Evolutionary conservation across 176 grass and related monocot species (phyloP), one percentile per base, ranked within the genome.

Genomic region (Carex pumila): DNA sequence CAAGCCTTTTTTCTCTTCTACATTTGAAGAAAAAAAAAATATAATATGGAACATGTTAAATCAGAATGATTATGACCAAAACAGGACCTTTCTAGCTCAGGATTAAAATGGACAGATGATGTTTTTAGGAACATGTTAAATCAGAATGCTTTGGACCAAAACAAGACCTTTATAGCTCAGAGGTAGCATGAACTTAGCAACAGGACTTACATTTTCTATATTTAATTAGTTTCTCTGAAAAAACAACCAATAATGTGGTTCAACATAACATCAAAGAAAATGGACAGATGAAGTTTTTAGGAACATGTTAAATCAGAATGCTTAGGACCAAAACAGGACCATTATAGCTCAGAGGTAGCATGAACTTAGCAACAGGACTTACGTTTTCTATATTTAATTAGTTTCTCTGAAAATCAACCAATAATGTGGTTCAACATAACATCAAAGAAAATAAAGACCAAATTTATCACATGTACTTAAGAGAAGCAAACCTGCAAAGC

Each of bases 401-500:
- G 21, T 34, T 34, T 66, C 64, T 66, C 25, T 52, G n/a, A 75
- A 36, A 18, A 6, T 25, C 53, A 82, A 52, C 60, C 69, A 84
- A 47, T 65, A 34, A 71, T 65, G 65, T 6, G 12, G 47, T 74
- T 53, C 47, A 41, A 63, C 39, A 29, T 4, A 45, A 39, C 63
- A 73, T 58, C 13, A 50, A 12, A 66, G n/a, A 78, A 39, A 43
- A 30, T 60, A 67, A 55, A 61, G 75, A 89, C 6, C 85, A 66
- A 53, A 87, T 30, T 69, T 36, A 67, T 80, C 4, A 30, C 8
- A 34, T 86, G 61, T 75, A 85, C 58, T 80, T 69, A 39, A 39
- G 47, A 81, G 6, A 87, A 34, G 49, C 80, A 79, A 85, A 98
- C 95, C 93, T 95, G 89, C 86, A 98, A 79, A 58, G 89, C 89